Evolutionary conservation across 768 basidiomycete genomes (phyloP).

Genomic region (Kwoniella dendrophila): DNA sequence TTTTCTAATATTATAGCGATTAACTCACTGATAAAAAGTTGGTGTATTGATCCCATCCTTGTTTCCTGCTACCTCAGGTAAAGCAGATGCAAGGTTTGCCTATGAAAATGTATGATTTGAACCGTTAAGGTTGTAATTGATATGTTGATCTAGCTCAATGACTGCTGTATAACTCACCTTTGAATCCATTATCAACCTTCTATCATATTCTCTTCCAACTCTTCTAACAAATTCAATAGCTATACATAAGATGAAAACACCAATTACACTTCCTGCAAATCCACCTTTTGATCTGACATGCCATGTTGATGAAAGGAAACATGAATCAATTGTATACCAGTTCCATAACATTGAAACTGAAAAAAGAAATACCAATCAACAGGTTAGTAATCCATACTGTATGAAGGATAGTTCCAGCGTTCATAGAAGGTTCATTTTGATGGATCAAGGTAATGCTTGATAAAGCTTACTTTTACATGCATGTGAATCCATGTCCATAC

Average conservation of each 20-base stretch:
- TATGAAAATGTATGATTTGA: too few species aligned
- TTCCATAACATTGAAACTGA: conserved; percentile 54
- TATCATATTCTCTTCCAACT: conserved; percentile 54
- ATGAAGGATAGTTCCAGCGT: too few species aligned
- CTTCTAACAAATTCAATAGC: conserved; percentile 53
- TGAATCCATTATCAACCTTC: conserved; percentile 33
- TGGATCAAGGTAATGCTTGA: not conserved
- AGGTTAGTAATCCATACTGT: too few species aligned
- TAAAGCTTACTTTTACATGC: conserved; percentile 28
- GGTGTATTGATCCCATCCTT: too few species aligned
- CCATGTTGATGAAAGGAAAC: conserved; percentile 55
- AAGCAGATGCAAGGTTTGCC: too few species aligned
- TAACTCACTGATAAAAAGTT: too few species aligned
- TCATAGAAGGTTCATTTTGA: not conserved
- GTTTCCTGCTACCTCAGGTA: too few species aligned
- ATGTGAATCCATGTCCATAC: conserved; percentile 17
- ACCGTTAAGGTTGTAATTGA: too few species aligned
- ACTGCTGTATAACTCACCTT: conserved; percentile 11
- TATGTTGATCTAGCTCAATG: too few species aligned
- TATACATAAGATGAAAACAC: conserved; percentile 55
- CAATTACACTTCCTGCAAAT: conserved; percentile 54
- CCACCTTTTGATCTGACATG: conserved; percentile 43
- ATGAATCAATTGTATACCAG: conserved; percentile 54
- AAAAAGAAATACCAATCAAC: not conserved
- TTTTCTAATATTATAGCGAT: too few species aligned